These are phyloP conservation scores for Endotrypanum monterogeii DNA, from an alignment of 208 protist species.

Conservation along the genomic window DNA sequence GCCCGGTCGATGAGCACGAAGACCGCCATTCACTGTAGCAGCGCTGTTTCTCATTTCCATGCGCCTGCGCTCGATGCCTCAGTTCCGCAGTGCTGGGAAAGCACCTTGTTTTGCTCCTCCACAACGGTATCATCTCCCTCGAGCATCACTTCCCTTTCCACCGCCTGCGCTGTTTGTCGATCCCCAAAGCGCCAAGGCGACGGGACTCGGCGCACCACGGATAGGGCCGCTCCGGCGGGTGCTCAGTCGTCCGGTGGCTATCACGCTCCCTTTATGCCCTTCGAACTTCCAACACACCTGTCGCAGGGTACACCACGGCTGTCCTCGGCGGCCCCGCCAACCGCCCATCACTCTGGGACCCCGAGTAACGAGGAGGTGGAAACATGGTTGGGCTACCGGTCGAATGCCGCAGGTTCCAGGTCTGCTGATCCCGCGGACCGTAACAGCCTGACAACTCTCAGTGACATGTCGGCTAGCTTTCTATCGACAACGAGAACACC, in stretches of 20 bases:
- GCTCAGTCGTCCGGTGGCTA: background rate
- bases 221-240: background rate
- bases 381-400: conserved; percentile 7
- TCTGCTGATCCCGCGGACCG: conserved; percentile 11
- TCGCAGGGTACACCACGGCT: conserved; percentile 2
- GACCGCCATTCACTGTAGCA: background rate
- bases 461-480: conserved; percentile 34
- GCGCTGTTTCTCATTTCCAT: no score
- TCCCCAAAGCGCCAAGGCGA: background rate
- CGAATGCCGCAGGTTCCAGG: conserved; percentile 17
- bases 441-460: conserved; percentile 25
- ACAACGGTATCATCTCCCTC: background rate
- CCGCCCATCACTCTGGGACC: background rate
- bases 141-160: background rate
- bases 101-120: background rate
- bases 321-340: conserved; percentile 2
- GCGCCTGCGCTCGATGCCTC: background rate
- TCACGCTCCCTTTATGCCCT: conserved; percentile 9
- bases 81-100: no score
- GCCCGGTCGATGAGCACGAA: background rate
- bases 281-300: conserved; percentile 16
- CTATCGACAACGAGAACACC: conserved; percentile 32
- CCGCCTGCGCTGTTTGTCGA: no score
- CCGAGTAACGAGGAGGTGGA: conserved; percentile 7
- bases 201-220: background rate